Base-by-base conservation (phyloP, 805 yeast genomes). In the Candida easanensis region DNA sequence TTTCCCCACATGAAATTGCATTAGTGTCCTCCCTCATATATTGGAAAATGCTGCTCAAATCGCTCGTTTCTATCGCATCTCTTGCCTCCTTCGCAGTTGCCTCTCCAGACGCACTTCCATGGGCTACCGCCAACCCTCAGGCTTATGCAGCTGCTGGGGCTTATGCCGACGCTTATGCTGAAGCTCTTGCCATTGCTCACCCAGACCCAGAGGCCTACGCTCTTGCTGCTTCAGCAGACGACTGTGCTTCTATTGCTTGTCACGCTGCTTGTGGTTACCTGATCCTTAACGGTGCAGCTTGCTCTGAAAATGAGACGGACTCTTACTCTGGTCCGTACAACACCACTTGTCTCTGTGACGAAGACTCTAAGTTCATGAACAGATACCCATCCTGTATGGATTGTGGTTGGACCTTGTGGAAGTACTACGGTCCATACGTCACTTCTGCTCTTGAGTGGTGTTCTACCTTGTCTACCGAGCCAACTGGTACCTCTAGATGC, bases 321-420 rank as follows among this genome's bases (percentile, higher is more conserved):
- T 34, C 46, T 21, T 50, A 45, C 30, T 33, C 48, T 1, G 61
- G 63, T 18, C 61, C 65, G 34, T 63, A 57, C 51, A 61, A 60
- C 48, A 16, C 44, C 21, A 38, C 46, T 16, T 62, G 68, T 52
- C 48, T 66, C 37, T 66, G 71, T 61, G 42, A 46, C 17, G 33
- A 44, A 0, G 64, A 35, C 25, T 36, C 63, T 17, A 17, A 41
- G 5, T 66, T 66, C 56, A 20, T 54, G 37, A 27, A 42, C 3
- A 49, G 53, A 28, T 63, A 65, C 42, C 50, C 52, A 14, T 45
- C 46, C 9, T 66, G 71, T 56, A 55, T 66, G 48, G 64, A 53
- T 31, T 66, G 71, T 62, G 70, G 69, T 36, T 65, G 70, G 66
- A 63, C 67, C 42, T 46, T 65, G 43, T 65, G 69, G 69, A 42